phyloP scores from a whole-genome alignment of 192 early-diverging fungal genomes.

The Rhizophagus clarus region DNA sequence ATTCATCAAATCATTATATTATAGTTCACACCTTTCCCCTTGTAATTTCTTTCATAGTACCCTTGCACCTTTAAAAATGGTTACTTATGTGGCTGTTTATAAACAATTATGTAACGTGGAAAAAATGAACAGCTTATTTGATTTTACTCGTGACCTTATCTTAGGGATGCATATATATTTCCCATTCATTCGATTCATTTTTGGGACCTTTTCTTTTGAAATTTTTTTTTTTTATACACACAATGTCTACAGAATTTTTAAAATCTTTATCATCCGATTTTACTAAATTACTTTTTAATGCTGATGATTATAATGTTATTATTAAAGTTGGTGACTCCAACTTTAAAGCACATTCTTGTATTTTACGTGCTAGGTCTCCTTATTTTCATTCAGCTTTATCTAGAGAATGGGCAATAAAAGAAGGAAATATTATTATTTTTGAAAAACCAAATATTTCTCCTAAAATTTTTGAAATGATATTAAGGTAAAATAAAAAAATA shows the following conservation, averaged over 20 bases:
- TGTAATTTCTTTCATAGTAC: no score
- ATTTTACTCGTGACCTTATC: no score
- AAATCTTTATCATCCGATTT: background rate
- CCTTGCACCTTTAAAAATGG: no score
- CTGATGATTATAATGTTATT: slow-evolving; percentile 14
- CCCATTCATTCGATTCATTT: no score
- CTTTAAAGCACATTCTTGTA: slow-evolving; percentile 16
- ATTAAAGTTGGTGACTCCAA: slow-evolving; percentile 1
- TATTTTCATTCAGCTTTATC: slow-evolving; percentile 18
- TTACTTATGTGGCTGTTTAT: no score
- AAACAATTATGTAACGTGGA: no score
- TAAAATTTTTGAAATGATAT: slow-evolving; percentile 4
- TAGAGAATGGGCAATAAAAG: background rate
- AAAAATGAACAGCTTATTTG: no score
- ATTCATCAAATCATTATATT: no score
- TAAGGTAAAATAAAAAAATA: no score
- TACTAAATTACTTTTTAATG: slow-evolving; percentile 1
- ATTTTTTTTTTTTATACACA: background rate
- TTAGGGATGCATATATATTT: no score
- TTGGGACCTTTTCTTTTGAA: no score
- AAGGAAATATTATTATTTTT: background rate
- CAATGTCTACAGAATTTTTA: background rate
- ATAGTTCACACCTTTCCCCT: no score
- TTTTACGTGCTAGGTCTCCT: slow-evolving; percentile 3
- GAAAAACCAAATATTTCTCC: slow-evolving; percentile 8